Base-by-base conservation (phyloP, 1,284 basidiomycete species). In the Austropuccinia psidii region DNA sequence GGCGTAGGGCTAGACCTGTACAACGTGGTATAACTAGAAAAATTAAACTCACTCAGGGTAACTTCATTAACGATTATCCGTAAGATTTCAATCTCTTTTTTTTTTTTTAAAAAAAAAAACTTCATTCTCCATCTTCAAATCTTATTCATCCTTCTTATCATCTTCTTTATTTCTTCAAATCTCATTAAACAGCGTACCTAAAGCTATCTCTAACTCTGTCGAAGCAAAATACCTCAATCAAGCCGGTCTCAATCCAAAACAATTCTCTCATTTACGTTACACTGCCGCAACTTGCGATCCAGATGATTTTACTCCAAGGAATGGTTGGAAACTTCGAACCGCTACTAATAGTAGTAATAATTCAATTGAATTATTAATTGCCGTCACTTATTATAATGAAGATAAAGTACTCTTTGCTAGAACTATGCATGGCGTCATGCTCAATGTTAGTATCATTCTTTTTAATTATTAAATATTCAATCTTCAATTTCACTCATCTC, bases 311-410 rank as follows among this genome's bases (percentile, higher is more conserved):
- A 84, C 83, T 4, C 86, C 88, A 78, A 87, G 87, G 50, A 88
- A 87, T 78, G 94, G 95, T 29, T 85, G 84, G 83, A 89, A 89
- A 13, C 83, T 98, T 54, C 88, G 95, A 21, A 86, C 89, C 3
- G 68, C 68, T 7, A 89, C 90, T 77, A n/a, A n/a, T n/a, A 84
- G 88, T 75, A 97, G 94, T 82, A 88, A 89, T 68, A 89, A 94
- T 64, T 87, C 91, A 77, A 98, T 95, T 0, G 95, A 98, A 78
- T 82, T 98, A 6, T 85, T 98, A 50, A 96, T 98, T 76, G 78
- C 74, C 70, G 76, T 70, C 27, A 77, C 62, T 8, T 80, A 81
- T 79, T 84, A 97, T 83, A 97, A 97, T 81, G 94, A 97, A 82
- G 93, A 98, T 85, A 95, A 97, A 83, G 89, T 89, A 4, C 86